These are phyloP conservation scores for Tetrahymena malaccensis DNA, from an alignment of 73 alveolate species.

Conservation along the genomic window DNA sequence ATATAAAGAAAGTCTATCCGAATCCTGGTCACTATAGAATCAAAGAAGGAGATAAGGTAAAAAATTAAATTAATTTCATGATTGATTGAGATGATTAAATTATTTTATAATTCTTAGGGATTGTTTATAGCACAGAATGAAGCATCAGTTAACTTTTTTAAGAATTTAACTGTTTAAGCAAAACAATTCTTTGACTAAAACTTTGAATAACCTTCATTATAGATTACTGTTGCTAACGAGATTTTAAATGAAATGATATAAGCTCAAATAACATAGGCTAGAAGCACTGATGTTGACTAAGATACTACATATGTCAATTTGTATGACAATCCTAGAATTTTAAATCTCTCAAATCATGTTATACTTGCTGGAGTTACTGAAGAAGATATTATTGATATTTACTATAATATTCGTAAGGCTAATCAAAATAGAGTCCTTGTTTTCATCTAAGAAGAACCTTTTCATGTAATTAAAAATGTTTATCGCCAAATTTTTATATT, in stretches of 20 bases:
- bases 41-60: not conserved
- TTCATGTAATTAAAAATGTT: not conserved
- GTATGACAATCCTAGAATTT: not conserved
- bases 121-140: not conserved
- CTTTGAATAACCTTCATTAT: not conserved
- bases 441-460: not conserved
- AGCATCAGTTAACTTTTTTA: not conserved
- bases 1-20: not conserved
- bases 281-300: not conserved
- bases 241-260: not conserved
- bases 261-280: not conserved
- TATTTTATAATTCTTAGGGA: not conserved
- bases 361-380: not conserved
- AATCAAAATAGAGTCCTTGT: not conserved
- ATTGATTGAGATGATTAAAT: not conserved
- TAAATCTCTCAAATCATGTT: not conserved
- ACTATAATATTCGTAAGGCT: not conserved
- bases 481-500: not conserved
- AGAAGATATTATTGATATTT: not conserved
- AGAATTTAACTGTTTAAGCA: not conserved
- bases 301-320: not conserved
- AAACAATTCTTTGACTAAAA: not conserved
- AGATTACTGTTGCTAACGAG: not conserved
- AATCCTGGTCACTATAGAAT: not conserved
- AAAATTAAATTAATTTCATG: not conserved